Conservation (phyloP, 2,329 filamentous ascomycete genomes). For the Aspergillus fischeri region DNA sequence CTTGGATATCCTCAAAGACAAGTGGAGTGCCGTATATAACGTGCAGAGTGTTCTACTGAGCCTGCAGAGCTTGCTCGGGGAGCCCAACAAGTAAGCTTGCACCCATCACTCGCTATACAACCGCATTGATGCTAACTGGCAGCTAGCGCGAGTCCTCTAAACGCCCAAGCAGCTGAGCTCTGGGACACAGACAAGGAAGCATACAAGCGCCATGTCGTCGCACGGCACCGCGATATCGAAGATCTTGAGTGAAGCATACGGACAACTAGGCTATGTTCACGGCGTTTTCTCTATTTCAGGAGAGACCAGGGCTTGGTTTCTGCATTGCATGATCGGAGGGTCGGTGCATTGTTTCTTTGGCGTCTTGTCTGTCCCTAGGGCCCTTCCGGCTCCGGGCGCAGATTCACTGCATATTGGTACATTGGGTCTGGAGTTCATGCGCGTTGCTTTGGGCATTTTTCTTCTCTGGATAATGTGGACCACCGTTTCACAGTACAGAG, state of each 20-base stretch:
- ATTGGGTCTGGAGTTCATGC: constrained; percentile 13
- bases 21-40: constrained; percentile 98
- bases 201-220: constrained; percentile 73
- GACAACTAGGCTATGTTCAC: constrained; percentile 4
- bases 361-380: not conserved
- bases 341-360: constrained; percentile 8
- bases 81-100: constrained; percentile 86
- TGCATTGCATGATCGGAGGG: constrained; percentile 14
- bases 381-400: not conserved
- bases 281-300: constrained; percentile 4
- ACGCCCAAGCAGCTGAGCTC: constrained; percentile 91
- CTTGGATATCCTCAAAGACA: constrained; percentile 96
- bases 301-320: constrained; percentile 4
- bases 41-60: constrained; percentile 90
- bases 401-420: constrained; percentile 8
- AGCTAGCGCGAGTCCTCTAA: constrained; percentile 79
- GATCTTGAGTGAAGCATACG: constrained; percentile 35
- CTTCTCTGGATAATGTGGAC: not conserved
- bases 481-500: constrained; percentile 50
- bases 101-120: not conserved
- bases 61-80: constrained; percentile 88
- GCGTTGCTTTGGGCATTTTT: constrained; percentile 3
- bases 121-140: constrained; percentile 6
- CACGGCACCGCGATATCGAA: constrained; percentile 57
- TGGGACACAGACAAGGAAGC: constrained; percentile 87